Evolutionary conservation across 129 eudicot genomes (phyloP).

Genomic region (Lactuca sativa): DNA sequence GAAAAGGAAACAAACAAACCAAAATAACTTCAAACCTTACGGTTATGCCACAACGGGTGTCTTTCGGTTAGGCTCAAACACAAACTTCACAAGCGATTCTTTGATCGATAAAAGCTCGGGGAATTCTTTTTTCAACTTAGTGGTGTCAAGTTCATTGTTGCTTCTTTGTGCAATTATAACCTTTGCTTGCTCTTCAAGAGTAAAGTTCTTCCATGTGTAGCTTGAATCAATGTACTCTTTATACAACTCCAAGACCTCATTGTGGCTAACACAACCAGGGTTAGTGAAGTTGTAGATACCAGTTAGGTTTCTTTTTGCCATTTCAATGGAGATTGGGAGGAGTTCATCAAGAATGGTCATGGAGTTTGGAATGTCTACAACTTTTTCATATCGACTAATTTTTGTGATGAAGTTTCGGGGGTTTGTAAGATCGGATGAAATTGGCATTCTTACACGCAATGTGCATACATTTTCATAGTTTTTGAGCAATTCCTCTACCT

Average conservation of each 20-base stretch:
- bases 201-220: constrained; percentile 48
- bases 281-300: constrained; percentile 58
- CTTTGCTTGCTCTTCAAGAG: constrained; percentile 50
- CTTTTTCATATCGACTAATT: constrained; percentile 44
- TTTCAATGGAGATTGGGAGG: constrained; percentile 51
- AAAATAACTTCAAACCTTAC: constrained; percentile 8
- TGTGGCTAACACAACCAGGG: constrained; percentile 55
- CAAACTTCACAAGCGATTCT: constrained; percentile 49
- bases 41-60: constrained; percentile 21
- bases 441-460: constrained; percentile 50
- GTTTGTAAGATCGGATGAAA: constrained; percentile 55
- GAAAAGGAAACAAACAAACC: neutral
- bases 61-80: constrained; percentile 50
- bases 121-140: constrained; percentile 50
- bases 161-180: constrained; percentile 50
- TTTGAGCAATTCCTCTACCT: constrained; percentile 52
- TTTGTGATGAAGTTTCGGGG: constrained; percentile 59
- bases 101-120: constrained; percentile 47
- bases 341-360: constrained; percentile 57
- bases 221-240: constrained; percentile 40
- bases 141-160: constrained; percentile 54
- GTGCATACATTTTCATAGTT: constrained; percentile 50
- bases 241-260: constrained; percentile 50
- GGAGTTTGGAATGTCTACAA: constrained; percentile 54
- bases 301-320: constrained; percentile 49